These are phyloP conservation scores for Starmerella tilneyi DNA, from an alignment of 805 yeast species.

Conservation along the genomic window DNA sequence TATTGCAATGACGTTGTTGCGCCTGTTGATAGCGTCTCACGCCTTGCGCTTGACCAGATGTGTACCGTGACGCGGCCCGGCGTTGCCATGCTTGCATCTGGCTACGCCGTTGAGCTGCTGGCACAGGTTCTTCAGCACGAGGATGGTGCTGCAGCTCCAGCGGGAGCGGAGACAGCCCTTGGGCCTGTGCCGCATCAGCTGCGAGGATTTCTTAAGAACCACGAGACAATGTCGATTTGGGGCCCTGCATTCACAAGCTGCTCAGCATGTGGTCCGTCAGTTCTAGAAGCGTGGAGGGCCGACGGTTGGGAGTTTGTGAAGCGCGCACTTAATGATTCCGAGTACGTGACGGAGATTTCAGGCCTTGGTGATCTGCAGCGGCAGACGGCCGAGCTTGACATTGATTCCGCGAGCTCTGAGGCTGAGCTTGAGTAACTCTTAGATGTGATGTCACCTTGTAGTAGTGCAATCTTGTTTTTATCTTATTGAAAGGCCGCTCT, in stretches of 20 bases:
- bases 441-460: too few relatives aligned
- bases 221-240: constrained; percentile 50
- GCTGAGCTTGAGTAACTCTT: constrained; percentile 5
- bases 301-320: constrained; percentile 76
- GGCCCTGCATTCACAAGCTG: constrained; percentile 71
- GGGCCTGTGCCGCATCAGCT: constrained; percentile 84
- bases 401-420: constrained; percentile 26
- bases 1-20: constrained; percentile 95
- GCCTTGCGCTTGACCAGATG: constrained; percentile 91
- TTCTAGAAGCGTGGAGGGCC: constrained; percentile 42
- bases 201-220: constrained; percentile 69
- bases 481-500: too few relatives aligned
- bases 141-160: constrained; percentile 38
- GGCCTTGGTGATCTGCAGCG: constrained; percentile 68
- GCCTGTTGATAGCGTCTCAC: constrained; percentile 77
- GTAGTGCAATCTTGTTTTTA: too few relatives aligned
- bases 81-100: constrained; percentile 76
- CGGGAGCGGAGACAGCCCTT: constrained; percentile 36
- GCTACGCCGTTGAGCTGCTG: constrained; percentile 74
- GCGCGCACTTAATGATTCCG: constrained; percentile 54
- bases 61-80: constrained; percentile 98
- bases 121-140: constrained; percentile 66
- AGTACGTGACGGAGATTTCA: constrained; percentile 62
- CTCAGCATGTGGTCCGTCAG: constrained; percentile 69
- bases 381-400: constrained; percentile 51